A percentile compares a stretch with the other conserved stretches of the same genome.
Evolutionary conservation across 441 rosid species (phyloP).

Genomic region (Populus trichocarpa): DNA sequence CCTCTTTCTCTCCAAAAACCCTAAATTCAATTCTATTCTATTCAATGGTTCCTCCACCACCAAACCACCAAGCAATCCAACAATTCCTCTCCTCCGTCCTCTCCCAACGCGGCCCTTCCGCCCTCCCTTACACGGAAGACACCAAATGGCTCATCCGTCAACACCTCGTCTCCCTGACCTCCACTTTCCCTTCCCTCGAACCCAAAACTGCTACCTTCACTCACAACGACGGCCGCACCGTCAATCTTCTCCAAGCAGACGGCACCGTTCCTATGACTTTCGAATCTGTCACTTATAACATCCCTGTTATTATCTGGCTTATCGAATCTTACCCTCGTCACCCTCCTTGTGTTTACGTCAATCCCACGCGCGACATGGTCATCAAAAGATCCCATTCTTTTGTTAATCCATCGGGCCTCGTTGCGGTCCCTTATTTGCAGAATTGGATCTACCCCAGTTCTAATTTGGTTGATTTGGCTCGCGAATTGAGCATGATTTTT

Average conservation of each 20-base stretch:
- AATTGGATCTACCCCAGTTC: conserved; percentile 90
- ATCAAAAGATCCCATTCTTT: conserved; percentile 80
- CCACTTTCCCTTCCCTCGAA: conserved; percentile 68
- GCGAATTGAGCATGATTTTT: conserved; percentile 52
- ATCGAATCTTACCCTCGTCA: conserved; percentile 89
- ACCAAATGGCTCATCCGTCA: conserved; percentile 90
- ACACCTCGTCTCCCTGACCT: conserved; percentile 64
- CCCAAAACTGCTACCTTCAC: conserved; percentile 90
- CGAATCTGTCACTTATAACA: conserved; percentile 83
- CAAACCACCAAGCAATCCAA: conserved; percentile 42
- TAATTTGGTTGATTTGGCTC: conserved; percentile 76
- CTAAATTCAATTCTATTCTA: conserved; percentile 13
- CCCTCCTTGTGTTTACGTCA: conserved; percentile 84
- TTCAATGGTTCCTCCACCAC: conserved; percentile 38
- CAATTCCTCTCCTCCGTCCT: conserved; percentile 89
- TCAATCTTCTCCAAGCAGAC: conserved; percentile 88
- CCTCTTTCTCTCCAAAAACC: neutral
- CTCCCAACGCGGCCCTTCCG: conserved; percentile 77
- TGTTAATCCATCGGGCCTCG: conserved; percentile 88
- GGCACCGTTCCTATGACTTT: conserved; percentile 88
- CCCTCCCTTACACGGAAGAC: conserved; percentile 80
- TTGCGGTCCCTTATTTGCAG: conserved; percentile 72
- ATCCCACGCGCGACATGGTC: conserved; percentile 93
- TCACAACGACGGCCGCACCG: conserved; percentile 97
- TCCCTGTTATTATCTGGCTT: conserved; percentile 87